These are phyloP conservation scores for Typha latifolia DNA, from an alignment of 176 grass and related monocot genomes.

Conservation along the genomic window DNA sequence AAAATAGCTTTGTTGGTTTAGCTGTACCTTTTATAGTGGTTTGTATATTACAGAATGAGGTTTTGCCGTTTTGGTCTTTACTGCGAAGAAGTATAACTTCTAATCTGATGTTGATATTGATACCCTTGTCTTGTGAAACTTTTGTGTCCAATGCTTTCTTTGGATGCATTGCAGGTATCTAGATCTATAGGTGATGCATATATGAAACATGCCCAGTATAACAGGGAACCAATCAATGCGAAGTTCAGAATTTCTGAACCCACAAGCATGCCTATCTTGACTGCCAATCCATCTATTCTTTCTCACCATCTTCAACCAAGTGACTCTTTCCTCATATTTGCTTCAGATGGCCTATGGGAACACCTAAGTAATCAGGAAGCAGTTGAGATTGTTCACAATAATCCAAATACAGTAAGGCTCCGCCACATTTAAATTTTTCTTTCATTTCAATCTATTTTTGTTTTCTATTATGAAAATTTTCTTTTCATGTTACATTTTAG, in stretches of 20 bases:
- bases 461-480: not conserved
- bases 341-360: constrained; percentile 93
- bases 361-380: constrained; percentile 81
- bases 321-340: constrained; percentile 83
- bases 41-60: too few species aligned
- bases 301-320: constrained; percentile 52
- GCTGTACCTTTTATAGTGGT: too few species aligned
- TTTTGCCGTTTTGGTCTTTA: too few species aligned
- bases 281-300: constrained; percentile 53
- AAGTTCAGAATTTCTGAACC: constrained; percentile 83
- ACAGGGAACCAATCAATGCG: constrained; percentile 66
- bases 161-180: constrained; percentile 49
- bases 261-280: constrained; percentile 59
- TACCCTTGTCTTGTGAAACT: not conserved
- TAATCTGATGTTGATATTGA: not conserved
- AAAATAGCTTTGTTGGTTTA: too few species aligned
- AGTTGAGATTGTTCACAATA: constrained; percentile 71
- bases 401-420: constrained; percentile 69
- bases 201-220: constrained; percentile 53
- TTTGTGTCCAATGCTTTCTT: constrained; percentile 18
- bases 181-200: constrained; percentile 85
- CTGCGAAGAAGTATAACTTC: too few species aligned
- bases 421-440: not conserved
- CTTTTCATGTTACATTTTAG: not conserved
- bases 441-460: not conserved